Conservation (phyloP, 2,329 filamentous ascomycete genomes). For the Sporothrix protearum region DNA sequence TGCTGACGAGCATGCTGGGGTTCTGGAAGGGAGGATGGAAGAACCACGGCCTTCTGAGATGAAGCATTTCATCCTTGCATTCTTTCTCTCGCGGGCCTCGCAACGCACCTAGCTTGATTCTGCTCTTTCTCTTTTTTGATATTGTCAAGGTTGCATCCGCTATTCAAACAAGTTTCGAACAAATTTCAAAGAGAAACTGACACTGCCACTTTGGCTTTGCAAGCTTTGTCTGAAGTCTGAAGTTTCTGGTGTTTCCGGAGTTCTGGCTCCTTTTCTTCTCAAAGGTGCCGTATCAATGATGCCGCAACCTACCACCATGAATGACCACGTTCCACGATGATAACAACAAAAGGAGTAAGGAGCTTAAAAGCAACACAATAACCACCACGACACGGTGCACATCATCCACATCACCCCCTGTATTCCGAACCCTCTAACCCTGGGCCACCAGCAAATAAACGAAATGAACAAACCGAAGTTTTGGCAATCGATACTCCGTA, state of each 20-base stretch:
- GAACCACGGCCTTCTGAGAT: not conserved
- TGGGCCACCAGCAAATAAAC: not conserved
- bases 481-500: not conserved
- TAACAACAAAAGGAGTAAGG: no score
- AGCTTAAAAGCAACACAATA: no score
- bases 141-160: conserved; percentile 11
- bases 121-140: not conserved
- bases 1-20: not conserved
- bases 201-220: not conserved
- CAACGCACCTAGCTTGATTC: not conserved
- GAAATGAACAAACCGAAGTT: conserved; percentile 17
- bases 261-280: not conserved
- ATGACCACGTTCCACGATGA: not conserved
- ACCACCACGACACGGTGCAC: not conserved
- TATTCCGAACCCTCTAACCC: not conserved
- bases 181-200: not conserved
- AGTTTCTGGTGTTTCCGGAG: not conserved
- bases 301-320: not conserved
- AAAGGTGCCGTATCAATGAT: not conserved
- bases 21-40: conserved; percentile 1
- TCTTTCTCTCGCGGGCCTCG: not conserved
- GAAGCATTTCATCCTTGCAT: not conserved
- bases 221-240: not conserved
- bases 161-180: conserved; percentile 14
- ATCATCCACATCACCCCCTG: not conserved